Conservation (phyloP, 305 asterid genomes). For the Fraxinus angustifolia region DNA sequence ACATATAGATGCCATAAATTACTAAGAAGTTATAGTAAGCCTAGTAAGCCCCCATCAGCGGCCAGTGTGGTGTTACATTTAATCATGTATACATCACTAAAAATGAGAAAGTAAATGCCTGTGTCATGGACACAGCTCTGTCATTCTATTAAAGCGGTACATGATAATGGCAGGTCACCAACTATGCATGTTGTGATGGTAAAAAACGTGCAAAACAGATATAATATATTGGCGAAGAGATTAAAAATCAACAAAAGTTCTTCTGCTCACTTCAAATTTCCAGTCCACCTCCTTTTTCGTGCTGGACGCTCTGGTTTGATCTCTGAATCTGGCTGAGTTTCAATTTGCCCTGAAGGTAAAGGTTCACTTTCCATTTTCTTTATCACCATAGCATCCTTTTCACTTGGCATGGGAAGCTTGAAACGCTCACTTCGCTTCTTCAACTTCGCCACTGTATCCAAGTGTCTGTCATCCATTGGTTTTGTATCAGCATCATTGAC, state of each 20-base stretch:
- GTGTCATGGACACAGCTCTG: constrained; percentile 10
- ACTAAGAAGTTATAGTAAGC: constrained; percentile 2
- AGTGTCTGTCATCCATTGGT: constrained; percentile 54
- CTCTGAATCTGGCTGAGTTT: constrained; percentile 49
- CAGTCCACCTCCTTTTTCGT: constrained; percentile 89
- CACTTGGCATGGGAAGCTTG: constrained; percentile 80
- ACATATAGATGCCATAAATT: constrained; percentile 14
- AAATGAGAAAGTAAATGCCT: neutral
- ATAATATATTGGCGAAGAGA: constrained; percentile 6
- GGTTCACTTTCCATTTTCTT: constrained; percentile 57
- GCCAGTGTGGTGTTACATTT: neutral
- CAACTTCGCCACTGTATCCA: constrained; percentile 86
- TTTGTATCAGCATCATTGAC: constrained; percentile 33
- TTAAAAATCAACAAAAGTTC: neutral
- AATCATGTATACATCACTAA: neutral
- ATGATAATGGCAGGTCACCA: constrained; percentile 9
- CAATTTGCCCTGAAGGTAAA: constrained; percentile 45
- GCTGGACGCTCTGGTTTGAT: constrained; percentile 88
- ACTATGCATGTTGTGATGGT: neutral
- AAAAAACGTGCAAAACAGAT: neutral
- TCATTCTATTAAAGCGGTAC: constrained; percentile 12
- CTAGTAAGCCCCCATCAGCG: neutral
- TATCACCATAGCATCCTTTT: constrained; percentile 43
- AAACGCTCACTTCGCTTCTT: constrained; percentile 92
- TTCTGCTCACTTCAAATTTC: constrained; percentile 32